Conservation (phyloP, 1,139 yeast species). For the Geotrichum aggregatum region DNA sequence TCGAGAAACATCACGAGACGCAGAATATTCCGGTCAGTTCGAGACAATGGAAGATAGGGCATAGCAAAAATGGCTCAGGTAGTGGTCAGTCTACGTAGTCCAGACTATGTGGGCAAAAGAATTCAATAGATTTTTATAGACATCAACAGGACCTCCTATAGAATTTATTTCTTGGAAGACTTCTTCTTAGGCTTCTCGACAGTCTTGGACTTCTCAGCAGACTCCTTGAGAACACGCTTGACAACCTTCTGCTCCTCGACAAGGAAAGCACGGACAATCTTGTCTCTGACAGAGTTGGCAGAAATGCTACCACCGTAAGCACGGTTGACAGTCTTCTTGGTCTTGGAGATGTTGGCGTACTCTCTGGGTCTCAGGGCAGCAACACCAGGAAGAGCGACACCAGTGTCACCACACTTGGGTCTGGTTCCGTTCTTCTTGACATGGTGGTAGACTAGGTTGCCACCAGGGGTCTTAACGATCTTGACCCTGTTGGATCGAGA, state of each 20-base stretch:
- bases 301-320: conserved; percentile 99
- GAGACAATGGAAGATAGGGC: too few species aligned
- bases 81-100: too few species aligned
- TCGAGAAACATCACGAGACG: too few species aligned
- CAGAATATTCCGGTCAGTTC: too few species aligned
- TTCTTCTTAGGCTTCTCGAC: conserved; percentile 40
- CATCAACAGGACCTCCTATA: conserved; percentile 14
- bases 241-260: conserved; percentile 99
- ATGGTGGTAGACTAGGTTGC: conserved; percentile 95
- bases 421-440: conserved; percentile 90
- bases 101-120: not conserved
- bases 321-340: conserved; percentile 97
- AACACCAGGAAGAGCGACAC: conserved; percentile 79
- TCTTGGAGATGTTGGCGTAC: conserved; percentile 90
- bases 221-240: conserved; percentile 96
- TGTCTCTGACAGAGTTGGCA: conserved; percentile 97
- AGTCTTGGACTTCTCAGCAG: conserved; percentile 78
- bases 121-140: conserved; percentile 11
- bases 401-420: conserved; percentile 99
- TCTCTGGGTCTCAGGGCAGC: conserved; percentile 96
- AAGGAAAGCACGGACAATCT: conserved; percentile 98
- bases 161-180: conserved; percentile 32
- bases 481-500: conserved; percentile 98
- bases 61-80: not conserved
- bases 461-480: conserved; percentile 99